phyloP scores from a whole-genome alignment of 2,329 filamentous ascomycete species.

The Botrytis sinoallii region DNA sequence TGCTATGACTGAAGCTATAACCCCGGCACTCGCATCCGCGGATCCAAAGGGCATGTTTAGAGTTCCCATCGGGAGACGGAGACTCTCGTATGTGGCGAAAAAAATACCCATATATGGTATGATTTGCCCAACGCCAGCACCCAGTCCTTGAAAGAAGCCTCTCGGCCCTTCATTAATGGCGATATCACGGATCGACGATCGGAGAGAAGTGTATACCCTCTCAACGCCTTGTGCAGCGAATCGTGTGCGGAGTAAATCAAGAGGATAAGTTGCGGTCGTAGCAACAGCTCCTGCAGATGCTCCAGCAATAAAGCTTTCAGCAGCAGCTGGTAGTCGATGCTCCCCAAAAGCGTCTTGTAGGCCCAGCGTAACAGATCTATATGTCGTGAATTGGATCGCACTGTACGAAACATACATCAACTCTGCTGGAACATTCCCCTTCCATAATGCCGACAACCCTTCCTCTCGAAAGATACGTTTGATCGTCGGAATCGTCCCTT shows the following conservation, averaged over 20 bases:
- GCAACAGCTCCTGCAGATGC: slow-evolving; percentile 78
- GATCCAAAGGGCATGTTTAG: slow-evolving; percentile 66
- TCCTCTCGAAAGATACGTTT: slow-evolving; percentile 75
- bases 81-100: slow-evolving; percentile 81
- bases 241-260: slow-evolving; percentile 87
- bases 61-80: slow-evolving; percentile 58
- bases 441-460: slow-evolving; percentile 86
- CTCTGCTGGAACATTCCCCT: slow-evolving; percentile 95
- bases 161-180: slow-evolving; percentile 65
- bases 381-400: slow-evolving; percentile 83
- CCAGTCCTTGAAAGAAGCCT: slow-evolving; percentile 87
- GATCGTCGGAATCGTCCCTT: slow-evolving; percentile 73
- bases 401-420: slow-evolving; percentile 90
- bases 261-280: slow-evolving; percentile 82
- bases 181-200: slow-evolving; percentile 70
- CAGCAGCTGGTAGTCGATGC: slow-evolving; percentile 57
- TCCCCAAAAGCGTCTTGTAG: slow-evolving; percentile 47
- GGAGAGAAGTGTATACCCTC: slow-evolving; percentile 72
- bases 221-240: slow-evolving; percentile 92
- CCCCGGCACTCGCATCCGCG: slow-evolving; percentile 79
- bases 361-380: slow-evolving; percentile 69
- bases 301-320: slow-evolving; percentile 78
- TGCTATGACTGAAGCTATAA: slow-evolving; percentile 72
- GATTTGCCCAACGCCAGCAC: slow-evolving; percentile 80
- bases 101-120: slow-evolving; percentile 97